Conservation (phyloP, 2,329 filamentous ascomycete genomes). For the Aspergillus versicolor region DNA sequence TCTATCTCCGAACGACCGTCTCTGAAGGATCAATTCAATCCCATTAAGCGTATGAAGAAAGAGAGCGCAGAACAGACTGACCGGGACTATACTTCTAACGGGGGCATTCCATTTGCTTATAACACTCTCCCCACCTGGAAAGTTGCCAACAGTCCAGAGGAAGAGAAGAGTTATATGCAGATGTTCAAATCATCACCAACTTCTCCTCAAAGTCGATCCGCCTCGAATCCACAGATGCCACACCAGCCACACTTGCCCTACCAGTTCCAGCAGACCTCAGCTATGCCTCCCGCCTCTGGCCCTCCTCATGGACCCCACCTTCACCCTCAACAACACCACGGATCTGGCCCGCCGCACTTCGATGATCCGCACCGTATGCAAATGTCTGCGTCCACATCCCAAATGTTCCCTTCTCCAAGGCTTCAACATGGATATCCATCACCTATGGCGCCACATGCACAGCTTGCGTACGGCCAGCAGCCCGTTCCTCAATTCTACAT, state of each 20-base stretch:
- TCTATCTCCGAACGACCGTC: constrained; percentile 56
- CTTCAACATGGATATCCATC: constrained; percentile 69
- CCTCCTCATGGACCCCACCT: constrained; percentile 77
- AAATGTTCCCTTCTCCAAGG: constrained; percentile 82
- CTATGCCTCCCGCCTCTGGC: constrained; percentile 66
- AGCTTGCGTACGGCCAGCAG: constrained; percentile 72
- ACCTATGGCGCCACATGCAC: constrained; percentile 66
- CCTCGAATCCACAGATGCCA: constrained; percentile 65
- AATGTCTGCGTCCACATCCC: constrained; percentile 77
- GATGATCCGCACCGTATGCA: constrained; percentile 85
- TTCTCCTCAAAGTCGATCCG: constrained; percentile 66
- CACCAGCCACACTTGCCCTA: constrained; percentile 83
- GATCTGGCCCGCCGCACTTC: constrained; percentile 65
- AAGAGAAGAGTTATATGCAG: constrained; percentile 75
- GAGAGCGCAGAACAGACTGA: constrained; percentile 52
- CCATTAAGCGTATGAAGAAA: constrained; percentile 70
- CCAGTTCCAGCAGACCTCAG: constrained; percentile 74
- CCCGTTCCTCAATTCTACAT: constrained; percentile 71
- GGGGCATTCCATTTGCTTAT: constrained; percentile 79
- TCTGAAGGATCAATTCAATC: constrained; percentile 58
- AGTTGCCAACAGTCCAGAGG: constrained; percentile 62
- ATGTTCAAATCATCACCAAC: constrained; percentile 72
- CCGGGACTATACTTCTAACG: constrained; percentile 71
- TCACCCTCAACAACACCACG: constrained; percentile 71
- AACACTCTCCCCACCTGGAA: constrained; percentile 86